phyloP scores from a whole-genome alignment of 2,329 filamentous ascomycete species.

The Penicillium fuscoglaucum region DNA sequence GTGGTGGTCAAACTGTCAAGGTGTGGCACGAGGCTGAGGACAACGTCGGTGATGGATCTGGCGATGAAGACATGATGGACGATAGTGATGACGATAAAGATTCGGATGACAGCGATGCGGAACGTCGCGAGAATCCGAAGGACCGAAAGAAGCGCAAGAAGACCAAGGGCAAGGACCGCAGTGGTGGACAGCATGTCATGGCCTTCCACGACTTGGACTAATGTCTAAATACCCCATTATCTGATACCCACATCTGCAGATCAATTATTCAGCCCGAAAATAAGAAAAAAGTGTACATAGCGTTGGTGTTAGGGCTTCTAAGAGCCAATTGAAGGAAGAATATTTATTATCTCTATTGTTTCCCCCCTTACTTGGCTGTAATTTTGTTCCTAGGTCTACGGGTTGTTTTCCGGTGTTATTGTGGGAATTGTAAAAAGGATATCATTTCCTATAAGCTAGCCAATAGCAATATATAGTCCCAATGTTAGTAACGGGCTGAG shows the following conservation, averaged over 20 bases:
- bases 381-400: not conserved
- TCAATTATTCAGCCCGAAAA: not conserved
- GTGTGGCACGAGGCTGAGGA: slow-evolving; percentile 76
- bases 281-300: slow-evolving; percentile 12
- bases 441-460: too few species aligned
- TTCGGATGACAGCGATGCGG: slow-evolving; percentile 52
- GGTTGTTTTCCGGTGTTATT: not conserved
- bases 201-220: slow-evolving; percentile 47
- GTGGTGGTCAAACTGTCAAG: slow-evolving; percentile 81
- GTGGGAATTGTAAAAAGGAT: too few species aligned
- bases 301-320: slow-evolving; percentile 9
- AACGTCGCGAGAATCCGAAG: slow-evolving; percentile 39
- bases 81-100: slow-evolving; percentile 47
- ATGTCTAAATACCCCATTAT: slow-evolving; percentile 20
- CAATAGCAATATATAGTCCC: too few species aligned
- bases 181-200: slow-evolving; percentile 42
- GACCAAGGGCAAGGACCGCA: slow-evolving; percentile 46
- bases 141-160: slow-evolving; percentile 52
- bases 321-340: not conserved
- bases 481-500: too few species aligned
- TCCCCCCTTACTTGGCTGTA: not conserved
- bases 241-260: slow-evolving; percentile 27
- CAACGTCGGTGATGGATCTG: slow-evolving; percentile 52
- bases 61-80: slow-evolving; percentile 38
- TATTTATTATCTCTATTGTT: slow-evolving; percentile 6